A percentile compares a stretch with the other conserved stretches of the same genome.
Conservation (phyloP, 139 green algal species). For the Chlorella vulgaris region DNA sequence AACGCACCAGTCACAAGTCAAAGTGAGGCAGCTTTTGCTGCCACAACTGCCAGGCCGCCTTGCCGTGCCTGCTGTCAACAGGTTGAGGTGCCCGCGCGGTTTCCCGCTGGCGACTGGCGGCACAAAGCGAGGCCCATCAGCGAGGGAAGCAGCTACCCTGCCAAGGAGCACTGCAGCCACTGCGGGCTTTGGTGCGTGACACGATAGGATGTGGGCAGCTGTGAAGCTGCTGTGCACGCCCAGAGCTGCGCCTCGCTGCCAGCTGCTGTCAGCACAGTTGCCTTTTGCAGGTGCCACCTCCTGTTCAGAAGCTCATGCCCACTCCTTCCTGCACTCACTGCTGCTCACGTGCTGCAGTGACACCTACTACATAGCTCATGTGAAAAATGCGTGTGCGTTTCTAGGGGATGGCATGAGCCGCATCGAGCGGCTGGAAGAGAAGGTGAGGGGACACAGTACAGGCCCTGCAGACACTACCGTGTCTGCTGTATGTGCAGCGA, state of each 20-base stretch:
- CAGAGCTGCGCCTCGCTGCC: background rate
- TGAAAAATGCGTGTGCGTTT: conserved; percentile 97
- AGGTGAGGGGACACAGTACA: conserved; percentile 41
- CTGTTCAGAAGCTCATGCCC: background rate
- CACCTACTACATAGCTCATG: conserved; percentile 95
- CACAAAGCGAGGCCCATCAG: conserved; percentile 69
- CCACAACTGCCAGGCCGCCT: background rate
- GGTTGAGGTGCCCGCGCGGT: conserved; percentile 16
- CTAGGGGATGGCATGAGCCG: conserved; percentile 89
- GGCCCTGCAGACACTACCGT: background rate
- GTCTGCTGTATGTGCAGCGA: background rate
- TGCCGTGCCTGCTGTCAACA: background rate
- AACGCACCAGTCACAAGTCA: background rate
- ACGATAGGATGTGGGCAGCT: background rate
- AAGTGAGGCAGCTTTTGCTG: background rate
- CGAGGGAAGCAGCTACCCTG: conserved; percentile 80
- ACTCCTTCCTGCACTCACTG: background rate
- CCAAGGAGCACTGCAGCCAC: conserved; percentile 86
- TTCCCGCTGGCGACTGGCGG: conserved; percentile 57
- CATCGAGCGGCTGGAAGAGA: conserved; percentile 71
- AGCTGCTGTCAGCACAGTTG: background rate
- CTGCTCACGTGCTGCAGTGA: conserved; percentile 71
- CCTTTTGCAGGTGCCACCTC: no score
- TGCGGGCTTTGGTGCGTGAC: conserved; percentile 85
- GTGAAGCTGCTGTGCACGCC: background rate